Evolutionary conservation across 495 filamentous ascomycete species (phyloP).

Genomic region (Penicillium bovifimosum): DNA sequence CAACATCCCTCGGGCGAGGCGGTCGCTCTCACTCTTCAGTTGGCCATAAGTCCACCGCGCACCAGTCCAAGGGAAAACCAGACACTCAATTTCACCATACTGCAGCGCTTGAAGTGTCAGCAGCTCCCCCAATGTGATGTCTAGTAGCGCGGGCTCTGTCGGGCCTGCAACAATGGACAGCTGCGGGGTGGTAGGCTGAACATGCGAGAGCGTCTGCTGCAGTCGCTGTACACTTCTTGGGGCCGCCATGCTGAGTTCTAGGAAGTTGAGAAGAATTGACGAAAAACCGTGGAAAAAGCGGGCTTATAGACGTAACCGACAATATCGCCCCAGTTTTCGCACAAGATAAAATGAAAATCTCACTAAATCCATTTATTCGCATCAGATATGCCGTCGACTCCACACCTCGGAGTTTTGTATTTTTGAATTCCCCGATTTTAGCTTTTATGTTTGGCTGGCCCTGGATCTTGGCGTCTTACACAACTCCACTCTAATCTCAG

Average conservation of each 20-base stretch:
- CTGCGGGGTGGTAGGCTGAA: constrained; percentile 21
- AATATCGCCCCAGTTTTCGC: constrained; percentile 8
- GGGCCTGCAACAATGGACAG: constrained; percentile 55
- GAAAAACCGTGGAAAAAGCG: constrained; percentile 4
- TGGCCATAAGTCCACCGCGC: constrained; percentile 62
- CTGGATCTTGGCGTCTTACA: background rate
- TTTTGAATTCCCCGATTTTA: background rate
- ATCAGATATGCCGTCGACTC: constrained; percentile 7
- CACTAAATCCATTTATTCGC: background rate
- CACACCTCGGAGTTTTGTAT: constrained; percentile 1
- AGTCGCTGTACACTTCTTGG: constrained; percentile 29
- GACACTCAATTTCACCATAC: constrained; percentile 53
- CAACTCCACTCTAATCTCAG: background rate
- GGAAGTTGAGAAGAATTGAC: constrained; percentile 5
- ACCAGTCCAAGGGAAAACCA: constrained; percentile 62
- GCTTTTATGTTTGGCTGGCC: background rate
- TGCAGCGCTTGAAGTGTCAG: constrained; percentile 56
- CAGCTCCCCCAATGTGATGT: constrained; percentile 57
- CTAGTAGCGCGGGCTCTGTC: constrained; percentile 52
- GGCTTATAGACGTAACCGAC: constrained; percentile 10
- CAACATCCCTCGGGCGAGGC: constrained; percentile 53
- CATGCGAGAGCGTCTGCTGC: constrained; percentile 36
- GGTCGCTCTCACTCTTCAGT: constrained; percentile 54
- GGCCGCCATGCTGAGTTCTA: constrained; percentile 24
- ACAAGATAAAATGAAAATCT: background rate